Conservation (phyloP, 1,139 yeast genomes). For the Meyerozyma smithsonii region DNA sequence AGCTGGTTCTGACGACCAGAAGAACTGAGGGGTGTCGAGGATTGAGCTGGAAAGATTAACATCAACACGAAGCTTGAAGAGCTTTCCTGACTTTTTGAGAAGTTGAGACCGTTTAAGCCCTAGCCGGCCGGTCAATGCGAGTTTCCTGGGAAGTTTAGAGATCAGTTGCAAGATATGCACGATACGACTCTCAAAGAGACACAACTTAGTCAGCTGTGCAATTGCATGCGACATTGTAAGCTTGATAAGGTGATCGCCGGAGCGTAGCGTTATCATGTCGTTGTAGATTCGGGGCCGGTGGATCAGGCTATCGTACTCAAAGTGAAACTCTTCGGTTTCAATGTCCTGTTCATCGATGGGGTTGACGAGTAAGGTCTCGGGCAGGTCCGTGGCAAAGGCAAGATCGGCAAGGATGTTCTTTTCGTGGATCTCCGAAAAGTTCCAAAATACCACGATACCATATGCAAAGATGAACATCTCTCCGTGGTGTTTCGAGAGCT, state of each 20-base stretch:
- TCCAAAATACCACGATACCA: conserved; percentile 97
- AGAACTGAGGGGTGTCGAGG: conserved; percentile 90
- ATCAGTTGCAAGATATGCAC: conserved; percentile 79
- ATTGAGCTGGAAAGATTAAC: conserved; percentile 89
- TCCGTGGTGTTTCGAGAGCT: conserved; percentile 69
- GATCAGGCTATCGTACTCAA: conserved; percentile 78
- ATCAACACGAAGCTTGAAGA: conserved; percentile 87
- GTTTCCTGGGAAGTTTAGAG: conserved; percentile 78
- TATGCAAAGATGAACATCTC: conserved; percentile 87
- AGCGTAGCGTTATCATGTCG: conserved; percentile 86
- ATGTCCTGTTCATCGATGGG: conserved; percentile 87
- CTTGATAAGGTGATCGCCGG: conserved; percentile 90
- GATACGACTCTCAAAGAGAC: conserved; percentile 89
- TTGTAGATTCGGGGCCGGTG: conserved; percentile 87
- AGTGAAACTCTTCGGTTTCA: conserved; percentile 92
- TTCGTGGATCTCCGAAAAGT: conserved; percentile 87
- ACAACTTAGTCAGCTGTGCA: conserved; percentile 90
- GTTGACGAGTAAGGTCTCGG: conserved; percentile 53
- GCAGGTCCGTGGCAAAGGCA: conserved; percentile 60
- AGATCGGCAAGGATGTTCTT: conserved; percentile 90
- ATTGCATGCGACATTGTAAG: conserved; percentile 93
- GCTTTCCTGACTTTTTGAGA: conserved; percentile 79
- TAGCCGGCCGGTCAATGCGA: conserved; percentile 84
- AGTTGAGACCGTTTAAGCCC: conserved; percentile 78
- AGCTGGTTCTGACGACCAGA: conserved; percentile 96